Evolutionary conservation across 495 filamentous ascomycete species (phyloP), one percentile per base, ranked within the genome.

Genomic region (Penicillium turbatum): DNA sequence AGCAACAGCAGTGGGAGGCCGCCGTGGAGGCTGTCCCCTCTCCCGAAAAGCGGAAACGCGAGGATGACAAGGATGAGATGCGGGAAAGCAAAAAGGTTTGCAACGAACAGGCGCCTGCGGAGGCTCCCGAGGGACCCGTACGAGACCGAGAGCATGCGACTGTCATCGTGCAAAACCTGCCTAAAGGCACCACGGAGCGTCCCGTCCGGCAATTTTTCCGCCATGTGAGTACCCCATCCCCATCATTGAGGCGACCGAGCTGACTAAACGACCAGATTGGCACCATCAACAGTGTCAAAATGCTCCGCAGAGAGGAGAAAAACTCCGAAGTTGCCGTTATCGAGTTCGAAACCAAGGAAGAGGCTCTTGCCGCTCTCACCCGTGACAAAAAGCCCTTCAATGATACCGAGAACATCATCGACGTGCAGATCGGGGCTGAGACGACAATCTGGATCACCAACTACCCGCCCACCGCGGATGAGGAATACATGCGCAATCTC

Each of bases 101-200:
- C 39, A 51, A 43, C 12, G 39, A 76, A 34, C 74, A 77, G n/a
- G 54, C 60, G 17, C 61, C 54, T 8, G 57, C 62, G 52, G 51
- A 61, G 45, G 51, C 70, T 4, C 71, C 71, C 1, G 21, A 24
- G 21, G 67, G 67, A 6, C 72, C 79, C 19, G 89, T 86, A 60
- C 85, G 93, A 29, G 91, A 97, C 66, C 84, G 93, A 35, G 93
- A 98, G 60, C 85, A 96, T 65, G 86, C 89, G 3, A 90, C 89
- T 0, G 81, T 96, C 26, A 81, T 93, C 40, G 84, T 95, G 24
- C 83, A 80, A 34, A 85, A 90, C 56, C 65, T 98, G 26, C 90
- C 93, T 6, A 53, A 57, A 1, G 77, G 83, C 27, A 82, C 82
- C 4, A 86, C 84, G 2, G 82, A 90, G 63, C 82, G 80, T 27